These are phyloP conservation scores for Boletus patriciae DNA, from an alignment of 768 basidiomycete species.

Conservation along the genomic window DNA sequence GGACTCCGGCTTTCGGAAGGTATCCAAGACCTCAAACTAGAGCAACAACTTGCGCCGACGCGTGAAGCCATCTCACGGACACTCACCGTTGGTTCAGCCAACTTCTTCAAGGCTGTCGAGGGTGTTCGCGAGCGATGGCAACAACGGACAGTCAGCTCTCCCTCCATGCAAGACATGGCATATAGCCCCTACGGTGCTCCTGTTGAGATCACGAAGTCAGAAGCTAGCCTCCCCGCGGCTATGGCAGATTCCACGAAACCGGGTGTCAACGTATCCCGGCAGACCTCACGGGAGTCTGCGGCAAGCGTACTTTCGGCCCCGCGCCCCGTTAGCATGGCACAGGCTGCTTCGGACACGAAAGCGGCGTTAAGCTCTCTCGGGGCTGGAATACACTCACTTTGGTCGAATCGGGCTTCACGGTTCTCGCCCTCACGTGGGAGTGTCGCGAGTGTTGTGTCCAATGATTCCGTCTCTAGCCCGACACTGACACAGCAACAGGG, in stretches of 20 bases:
- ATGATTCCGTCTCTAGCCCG: slow-evolving; percentile 21
- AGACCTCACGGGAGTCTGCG: slow-evolving; percentile 31
- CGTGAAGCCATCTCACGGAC: slow-evolving; percentile 86
- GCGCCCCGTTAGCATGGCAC: slow-evolving; percentile 30
- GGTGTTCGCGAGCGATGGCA: slow-evolving; percentile 79
- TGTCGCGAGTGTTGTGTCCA: slow-evolving; percentile 23
- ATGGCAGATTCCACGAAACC: slow-evolving; percentile 16
- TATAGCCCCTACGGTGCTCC: slow-evolving; percentile 21
- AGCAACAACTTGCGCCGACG: slow-evolving; percentile 91
- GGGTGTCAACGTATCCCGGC: slow-evolving; percentile 14
- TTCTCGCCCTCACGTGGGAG: slow-evolving; percentile 38
- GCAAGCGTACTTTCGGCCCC: slow-evolving; percentile 7
- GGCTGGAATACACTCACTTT: slow-evolving; percentile 49
- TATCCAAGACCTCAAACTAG: slow-evolving; percentile 88
- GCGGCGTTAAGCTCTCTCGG: slow-evolving; percentile 42
- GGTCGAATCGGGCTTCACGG: slow-evolving; percentile 41
- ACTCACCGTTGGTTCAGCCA: slow-evolving; percentile 68
- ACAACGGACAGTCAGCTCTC: slow-evolving; percentile 36
- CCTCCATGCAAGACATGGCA: slow-evolving; percentile 25
- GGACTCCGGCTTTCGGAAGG: slow-evolving; percentile 91
- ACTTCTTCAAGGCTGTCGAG: slow-evolving; percentile 87
- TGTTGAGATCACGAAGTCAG: slow-evolving; percentile 33
- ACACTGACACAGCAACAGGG: slow-evolving; percentile 5
- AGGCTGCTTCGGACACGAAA: slow-evolving; percentile 36
- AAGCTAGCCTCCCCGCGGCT: slow-evolving; percentile 19